Evolutionary conservation across 352 stramenopile species (phyloP), one percentile per base, ranked within the genome.

Genomic region (Aphanomyces invadans): DNA sequence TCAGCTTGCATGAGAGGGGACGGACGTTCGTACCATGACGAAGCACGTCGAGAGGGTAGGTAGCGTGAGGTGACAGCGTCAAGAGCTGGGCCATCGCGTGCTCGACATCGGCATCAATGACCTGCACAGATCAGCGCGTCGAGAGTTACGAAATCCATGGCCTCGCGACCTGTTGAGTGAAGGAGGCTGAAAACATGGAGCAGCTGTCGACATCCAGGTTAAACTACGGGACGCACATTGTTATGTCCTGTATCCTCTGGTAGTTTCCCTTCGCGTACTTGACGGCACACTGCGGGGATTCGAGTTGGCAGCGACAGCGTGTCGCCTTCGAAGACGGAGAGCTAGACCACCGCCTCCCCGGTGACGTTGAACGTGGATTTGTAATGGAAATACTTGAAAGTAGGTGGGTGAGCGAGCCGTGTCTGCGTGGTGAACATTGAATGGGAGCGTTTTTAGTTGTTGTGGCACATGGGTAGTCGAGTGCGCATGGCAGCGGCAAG

Each of bases 271-370:
- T 23, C 46, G n/a, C 49, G 19, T 33, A 32, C 49, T 32, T 57
- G 25, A 57, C 5, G 32, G 23, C 49, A 57, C 11, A 57, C 23
- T 21, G 21, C 29, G 25, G 1, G 12, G 25, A 38, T 57, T 57
- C 36, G 32, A 26, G 9, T 5, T 23, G 21, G 9, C 9, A 57
- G 7, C 4, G 17, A 1, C 19, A 5, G 19, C 17, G 29, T 29
- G 36, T 57, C 49, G 17, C 49, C 49, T 57, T 57, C 49, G 19
- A 57, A 57, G 0, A 57, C 23, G 19, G 25, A n/a, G 10, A 57
- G 19, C 49, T 57, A 38, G 36, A 9, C 10, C 23, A 57, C 12
- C 21, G 2, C 19, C 17, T 57, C 12, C n/a, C n/a, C n/a, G n/a
- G 11, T 17, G 17, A 57, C 25, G 29, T 9, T n/a, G 7, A 9